Conservation (phyloP, 768 basidiomycete species). For the Tulasnella sp. region DNA sequence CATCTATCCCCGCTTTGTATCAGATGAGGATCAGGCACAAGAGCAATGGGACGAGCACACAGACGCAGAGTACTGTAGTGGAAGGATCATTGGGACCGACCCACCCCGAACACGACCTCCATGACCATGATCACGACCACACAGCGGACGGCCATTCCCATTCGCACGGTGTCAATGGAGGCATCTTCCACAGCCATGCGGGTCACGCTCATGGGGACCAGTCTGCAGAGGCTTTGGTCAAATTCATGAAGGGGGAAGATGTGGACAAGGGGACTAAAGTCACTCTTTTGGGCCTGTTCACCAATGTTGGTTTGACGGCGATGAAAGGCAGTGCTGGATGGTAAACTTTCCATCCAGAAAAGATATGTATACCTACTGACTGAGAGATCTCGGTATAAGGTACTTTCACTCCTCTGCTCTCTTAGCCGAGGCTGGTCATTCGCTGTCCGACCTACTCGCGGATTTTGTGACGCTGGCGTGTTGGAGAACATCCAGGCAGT, state of each 20-base stretch:
- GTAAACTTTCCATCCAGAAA: slow-evolving; percentile 35
- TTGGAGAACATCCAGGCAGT: slow-evolving; percentile 73
- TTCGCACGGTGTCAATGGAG: slow-evolving; percentile 34
- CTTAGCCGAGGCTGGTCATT: slow-evolving; percentile 90
- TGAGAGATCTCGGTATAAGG: too few species aligned
- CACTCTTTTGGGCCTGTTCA: slow-evolving; percentile 71
- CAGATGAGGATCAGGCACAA: too few species aligned
- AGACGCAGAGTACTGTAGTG: too few species aligned
- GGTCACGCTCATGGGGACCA: slow-evolving; percentile 24
- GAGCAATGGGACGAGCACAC: too few species aligned
- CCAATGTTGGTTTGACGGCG: slow-evolving; percentile 71
- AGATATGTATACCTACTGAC: background rate
- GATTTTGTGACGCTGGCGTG: slow-evolving; percentile 86
- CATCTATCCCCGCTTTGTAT: too few species aligned
- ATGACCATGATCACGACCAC: slow-evolving; percentile 21
- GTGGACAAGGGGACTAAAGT: slow-evolving; percentile 67
- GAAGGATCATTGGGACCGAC: too few species aligned
- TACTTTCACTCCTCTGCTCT: slow-evolving; percentile 72
- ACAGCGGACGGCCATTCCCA: slow-evolving; percentile 37
- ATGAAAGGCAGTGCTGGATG: slow-evolving; percentile 83
- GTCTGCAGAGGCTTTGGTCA: slow-evolving; percentile 18
- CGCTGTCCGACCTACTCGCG: slow-evolving; percentile 66
- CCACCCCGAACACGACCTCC: slow-evolving; percentile 1
- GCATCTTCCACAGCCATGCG: slow-evolving; percentile 44
- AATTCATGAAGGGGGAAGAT: slow-evolving; percentile 32